These are phyloP conservation scores for Rasamsonia emersonii DNA, from an alignment of 2,329 filamentous ascomycete genomes.

Conservation along the genomic window DNA sequence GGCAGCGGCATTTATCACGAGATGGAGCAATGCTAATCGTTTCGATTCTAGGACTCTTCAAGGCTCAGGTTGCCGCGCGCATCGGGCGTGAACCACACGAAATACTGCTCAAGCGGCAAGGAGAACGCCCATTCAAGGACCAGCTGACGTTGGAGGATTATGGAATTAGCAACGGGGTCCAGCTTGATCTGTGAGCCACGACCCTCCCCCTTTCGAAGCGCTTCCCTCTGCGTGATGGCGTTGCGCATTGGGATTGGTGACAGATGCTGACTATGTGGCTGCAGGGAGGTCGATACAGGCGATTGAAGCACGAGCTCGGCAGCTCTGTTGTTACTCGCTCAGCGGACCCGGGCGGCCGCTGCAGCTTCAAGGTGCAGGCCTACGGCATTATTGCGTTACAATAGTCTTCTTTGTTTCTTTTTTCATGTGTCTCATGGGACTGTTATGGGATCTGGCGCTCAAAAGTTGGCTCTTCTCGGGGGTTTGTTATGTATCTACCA, in stretches of 20 bases:
- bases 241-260: conserved; percentile 3
- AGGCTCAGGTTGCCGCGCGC: conserved; percentile 79
- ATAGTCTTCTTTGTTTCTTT: no score
- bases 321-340: no score
- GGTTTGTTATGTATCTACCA: conserved; percentile 19
- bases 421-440: no score
- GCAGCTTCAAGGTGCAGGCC: no score
- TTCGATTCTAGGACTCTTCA: conserved; percentile 55
- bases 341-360: no score
- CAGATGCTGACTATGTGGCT: conserved; percentile 17
- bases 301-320: conserved; percentile 31
- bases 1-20: no score
- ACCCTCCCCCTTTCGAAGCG: not conserved
- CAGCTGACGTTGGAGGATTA: conserved; percentile 82
- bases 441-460: conserved; percentile 1
- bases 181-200: conserved; percentile 38
- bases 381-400: no score
- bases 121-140: conserved; percentile 90
- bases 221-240: not conserved
- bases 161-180: conserved; percentile 82
- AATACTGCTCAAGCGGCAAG: conserved; percentile 85
- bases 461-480: conserved; percentile 5
- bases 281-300: conserved; percentile 40
- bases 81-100: conserved; percentile 86
- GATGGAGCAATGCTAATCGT: conserved; percentile 3